These are phyloP conservation scores for Magnolia sinica DNA, from an alignment of 164 flowering plant species.

Conservation along the genomic window DNA sequence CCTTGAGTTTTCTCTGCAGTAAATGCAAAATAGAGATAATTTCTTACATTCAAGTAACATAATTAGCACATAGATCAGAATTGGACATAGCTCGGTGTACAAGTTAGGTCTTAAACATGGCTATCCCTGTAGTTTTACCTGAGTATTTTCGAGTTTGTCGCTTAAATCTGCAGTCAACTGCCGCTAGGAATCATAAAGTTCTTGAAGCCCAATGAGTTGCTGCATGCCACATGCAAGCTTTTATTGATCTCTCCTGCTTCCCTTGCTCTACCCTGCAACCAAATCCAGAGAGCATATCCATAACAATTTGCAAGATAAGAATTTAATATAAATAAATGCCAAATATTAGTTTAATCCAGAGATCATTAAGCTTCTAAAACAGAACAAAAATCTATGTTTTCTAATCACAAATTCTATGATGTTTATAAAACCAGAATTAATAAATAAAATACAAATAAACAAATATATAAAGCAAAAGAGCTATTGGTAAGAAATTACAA, in stretches of 20 bases:
- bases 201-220: constrained; percentile 83
- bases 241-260: constrained; percentile 93
- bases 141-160: constrained; percentile 67
- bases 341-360: background rate
- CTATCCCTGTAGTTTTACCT: constrained; percentile 27
- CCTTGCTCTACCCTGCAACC: constrained; percentile 73
- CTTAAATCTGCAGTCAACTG: constrained; percentile 65
- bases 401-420: too few species aligned
- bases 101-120: background rate
- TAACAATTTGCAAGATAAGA: background rate
- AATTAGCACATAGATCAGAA: background rate
- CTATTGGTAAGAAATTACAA: constrained; percentile 32
- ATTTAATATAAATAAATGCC: background rate
- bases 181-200: constrained; percentile 69
- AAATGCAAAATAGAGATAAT: background rate
- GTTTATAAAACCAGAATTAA: too few species aligned
- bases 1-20: constrained; percentile 76
- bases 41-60: background rate
- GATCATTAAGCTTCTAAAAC: background rate
- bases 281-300: background rate
- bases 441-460: too few species aligned
- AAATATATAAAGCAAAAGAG: background rate
- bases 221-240: constrained; percentile 48
- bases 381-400: background rate
- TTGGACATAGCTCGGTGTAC: background rate